Evolutionary conservation across 306 rosid genomes (phyloP).

Genomic region (Inga oerstediana): DNA sequence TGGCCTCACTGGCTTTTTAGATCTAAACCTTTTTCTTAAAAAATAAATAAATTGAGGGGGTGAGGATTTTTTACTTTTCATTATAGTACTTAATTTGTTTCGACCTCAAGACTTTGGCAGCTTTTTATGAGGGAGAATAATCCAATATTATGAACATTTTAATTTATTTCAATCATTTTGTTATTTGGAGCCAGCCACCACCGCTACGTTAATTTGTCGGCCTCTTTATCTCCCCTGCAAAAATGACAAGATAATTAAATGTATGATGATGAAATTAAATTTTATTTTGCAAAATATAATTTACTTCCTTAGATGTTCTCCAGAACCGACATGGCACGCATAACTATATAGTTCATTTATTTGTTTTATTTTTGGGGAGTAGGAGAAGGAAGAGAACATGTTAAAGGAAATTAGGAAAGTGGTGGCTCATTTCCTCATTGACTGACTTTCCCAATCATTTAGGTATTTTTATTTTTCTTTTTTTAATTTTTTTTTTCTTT

Average conservation of each 20-base stretch:
- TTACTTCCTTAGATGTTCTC: not conserved
- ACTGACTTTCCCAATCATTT: not conserved
- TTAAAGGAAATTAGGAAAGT: slow-evolving; percentile 20
- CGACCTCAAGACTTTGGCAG: slow-evolving; percentile 40
- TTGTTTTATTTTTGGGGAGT: not conserved
- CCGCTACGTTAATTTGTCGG: not conserved
- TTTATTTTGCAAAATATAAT: not conserved
- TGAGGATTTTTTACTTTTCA: slow-evolving; percentile 30
- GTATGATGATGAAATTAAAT: not conserved
- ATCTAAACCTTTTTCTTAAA: slow-evolving; percentile 16
- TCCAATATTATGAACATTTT: slow-evolving; percentile 2
- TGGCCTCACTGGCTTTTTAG: slow-evolving; percentile 32
- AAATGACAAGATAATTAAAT: not conserved
- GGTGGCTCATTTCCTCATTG: slow-evolving; percentile 25
- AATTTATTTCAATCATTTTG: slow-evolving; percentile 20
- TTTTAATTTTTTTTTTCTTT: not conserved
- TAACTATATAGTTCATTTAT: slow-evolving; percentile 11
- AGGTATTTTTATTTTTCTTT: not conserved
- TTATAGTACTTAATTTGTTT: not conserved
- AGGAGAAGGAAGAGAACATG: slow-evolving; percentile 36
- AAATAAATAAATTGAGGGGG: not conserved
- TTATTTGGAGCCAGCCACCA: slow-evolving; percentile 23
- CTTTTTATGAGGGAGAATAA: slow-evolving; percentile 33
- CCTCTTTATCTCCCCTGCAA: not conserved
- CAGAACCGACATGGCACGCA: not conserved